Evolutionary conservation across 805 yeast species (phyloP).

Genomic region (Saccharomyces jurei): DNA sequence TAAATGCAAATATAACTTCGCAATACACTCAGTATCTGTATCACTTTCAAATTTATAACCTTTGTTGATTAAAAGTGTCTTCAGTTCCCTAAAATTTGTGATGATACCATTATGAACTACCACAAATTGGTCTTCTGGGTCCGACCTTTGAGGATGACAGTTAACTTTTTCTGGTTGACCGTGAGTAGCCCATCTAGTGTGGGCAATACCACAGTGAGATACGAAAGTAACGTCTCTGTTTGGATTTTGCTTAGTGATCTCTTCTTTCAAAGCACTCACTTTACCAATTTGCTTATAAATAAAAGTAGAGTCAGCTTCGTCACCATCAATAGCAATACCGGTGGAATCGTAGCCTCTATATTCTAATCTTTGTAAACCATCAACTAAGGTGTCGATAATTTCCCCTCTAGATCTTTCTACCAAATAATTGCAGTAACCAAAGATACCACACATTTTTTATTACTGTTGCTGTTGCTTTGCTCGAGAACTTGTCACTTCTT

Average conservation of each 20-base stretch:
- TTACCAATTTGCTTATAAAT: slow-evolving; percentile 86
- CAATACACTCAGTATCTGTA: slow-evolving; percentile 97
- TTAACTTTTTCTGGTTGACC: slow-evolving; percentile 81
- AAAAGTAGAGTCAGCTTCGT: slow-evolving; percentile 57
- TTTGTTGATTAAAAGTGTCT: slow-evolving; percentile 67
- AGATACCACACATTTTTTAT: slow-evolving; percentile 70
- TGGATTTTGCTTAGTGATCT: slow-evolving; percentile 44
- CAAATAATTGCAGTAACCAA: slow-evolving; percentile 93
- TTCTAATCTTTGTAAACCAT: slow-evolving; percentile 81
- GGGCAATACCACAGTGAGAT: slow-evolving; percentile 94
- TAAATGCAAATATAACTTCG: slow-evolving; percentile 85
- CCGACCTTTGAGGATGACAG: slow-evolving; percentile 96
- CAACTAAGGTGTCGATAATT: slow-evolving; percentile 79
- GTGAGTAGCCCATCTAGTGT: slow-evolving; percentile 99
- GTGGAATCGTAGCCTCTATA: slow-evolving; percentile 98
- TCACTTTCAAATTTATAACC: slow-evolving; percentile 83
- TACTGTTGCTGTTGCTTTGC: neutral
- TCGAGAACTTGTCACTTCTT: neutral
- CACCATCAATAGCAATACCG: slow-evolving; percentile 93
- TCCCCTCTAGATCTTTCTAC: slow-evolving; percentile 90
- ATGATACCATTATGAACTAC: slow-evolving; percentile 97
- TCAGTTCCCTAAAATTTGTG: slow-evolving; percentile 88
- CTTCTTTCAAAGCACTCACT: slow-evolving; percentile 69
- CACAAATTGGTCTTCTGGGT: slow-evolving; percentile 70
- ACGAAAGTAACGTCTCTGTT: slow-evolving; percentile 59